Conservation (phyloP, 2,329 filamentous ascomycete genomes). For the Rhinocladiella mackenziei region DNA sequence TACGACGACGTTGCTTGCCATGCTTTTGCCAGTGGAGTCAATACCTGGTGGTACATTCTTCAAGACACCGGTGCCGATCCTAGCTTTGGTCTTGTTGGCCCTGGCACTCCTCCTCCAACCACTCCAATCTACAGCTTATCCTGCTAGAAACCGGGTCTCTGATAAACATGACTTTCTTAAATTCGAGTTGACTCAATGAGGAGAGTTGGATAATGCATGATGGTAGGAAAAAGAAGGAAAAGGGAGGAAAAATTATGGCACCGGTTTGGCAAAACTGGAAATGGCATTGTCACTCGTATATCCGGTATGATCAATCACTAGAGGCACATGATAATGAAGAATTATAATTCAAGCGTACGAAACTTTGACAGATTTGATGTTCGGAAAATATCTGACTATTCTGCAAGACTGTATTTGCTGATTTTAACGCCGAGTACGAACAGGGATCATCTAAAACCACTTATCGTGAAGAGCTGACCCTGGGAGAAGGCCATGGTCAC, state of each 20-base stretch:
- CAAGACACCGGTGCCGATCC: constrained; percentile 32
- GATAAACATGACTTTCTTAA: too few relatives aligned
- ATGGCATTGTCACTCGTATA: too few relatives aligned
- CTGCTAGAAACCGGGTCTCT: constrained; percentile 29
- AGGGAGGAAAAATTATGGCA: background rate
- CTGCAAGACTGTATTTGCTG: background rate
- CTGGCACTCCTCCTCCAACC: constrained; percentile 31
- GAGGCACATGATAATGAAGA: background rate
- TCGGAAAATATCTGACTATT: background rate
- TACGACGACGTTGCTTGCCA: constrained; percentile 61
- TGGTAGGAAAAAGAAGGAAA: background rate
- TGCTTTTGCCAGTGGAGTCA: constrained; percentile 37
- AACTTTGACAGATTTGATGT: background rate
- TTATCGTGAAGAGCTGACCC: too few relatives aligned
- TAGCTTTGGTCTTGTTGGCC: constrained; percentile 40
- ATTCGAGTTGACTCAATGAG: too few relatives aligned
- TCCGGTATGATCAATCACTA: too few relatives aligned
- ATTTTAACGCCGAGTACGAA: too few relatives aligned
- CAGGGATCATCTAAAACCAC: too few relatives aligned
- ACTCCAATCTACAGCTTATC: constrained; percentile 39
- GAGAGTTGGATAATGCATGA: background rate
- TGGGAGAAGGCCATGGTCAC: too few relatives aligned
- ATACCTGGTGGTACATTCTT: constrained; percentile 45
- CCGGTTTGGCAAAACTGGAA: background rate
- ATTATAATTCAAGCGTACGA: background rate